Percentiles rank a stretch among this genome's conserved stretches.
phyloP scores from a whole-genome alignment of 2,329 filamentous ascomycete genomes.

The Mollisia scopiformis region DNA sequence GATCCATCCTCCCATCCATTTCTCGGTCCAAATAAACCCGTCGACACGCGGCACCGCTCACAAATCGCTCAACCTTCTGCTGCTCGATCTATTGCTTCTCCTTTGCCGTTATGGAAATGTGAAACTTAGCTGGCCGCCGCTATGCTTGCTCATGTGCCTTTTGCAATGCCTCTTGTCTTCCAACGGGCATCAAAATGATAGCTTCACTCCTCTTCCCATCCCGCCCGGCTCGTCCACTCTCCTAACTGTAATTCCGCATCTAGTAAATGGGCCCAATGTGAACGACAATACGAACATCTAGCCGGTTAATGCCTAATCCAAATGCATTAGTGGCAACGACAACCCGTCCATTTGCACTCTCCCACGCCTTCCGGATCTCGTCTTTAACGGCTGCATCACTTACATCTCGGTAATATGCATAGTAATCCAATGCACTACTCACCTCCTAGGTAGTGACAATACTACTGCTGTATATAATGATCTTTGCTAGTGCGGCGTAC shows the following conservation, averaged over 20 bases:
- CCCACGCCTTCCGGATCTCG: not conserved
- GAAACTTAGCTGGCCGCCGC: not conserved
- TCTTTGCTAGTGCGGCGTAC: not conserved
- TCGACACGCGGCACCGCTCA: too few species aligned
- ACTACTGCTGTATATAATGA: slow-evolving; percentile 3
- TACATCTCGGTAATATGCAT: not conserved
- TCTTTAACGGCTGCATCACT: not conserved
- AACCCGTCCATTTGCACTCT: not conserved
- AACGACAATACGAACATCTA: not conserved
- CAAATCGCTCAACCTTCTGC: not conserved
- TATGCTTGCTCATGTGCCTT: too few species aligned
- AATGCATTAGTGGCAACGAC: not conserved
- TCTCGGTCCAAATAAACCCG: not conserved
- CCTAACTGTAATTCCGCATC: not conserved
- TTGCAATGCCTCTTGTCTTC: not conserved
- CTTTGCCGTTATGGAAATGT: not conserved
- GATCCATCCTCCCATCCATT: not conserved
- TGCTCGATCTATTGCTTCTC: not conserved
- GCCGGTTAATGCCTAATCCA: slow-evolving; percentile 2
- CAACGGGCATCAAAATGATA: not conserved
- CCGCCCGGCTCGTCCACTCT: not conserved
- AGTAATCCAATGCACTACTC: not conserved
- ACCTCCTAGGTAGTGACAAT: slow-evolving; percentile 2
- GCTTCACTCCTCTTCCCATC: not conserved
- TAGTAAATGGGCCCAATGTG: not conserved